Base-by-base conservation (phyloP, 495 filamentous ascomycete genomes). In the Schizothecium vesticola region DNA sequence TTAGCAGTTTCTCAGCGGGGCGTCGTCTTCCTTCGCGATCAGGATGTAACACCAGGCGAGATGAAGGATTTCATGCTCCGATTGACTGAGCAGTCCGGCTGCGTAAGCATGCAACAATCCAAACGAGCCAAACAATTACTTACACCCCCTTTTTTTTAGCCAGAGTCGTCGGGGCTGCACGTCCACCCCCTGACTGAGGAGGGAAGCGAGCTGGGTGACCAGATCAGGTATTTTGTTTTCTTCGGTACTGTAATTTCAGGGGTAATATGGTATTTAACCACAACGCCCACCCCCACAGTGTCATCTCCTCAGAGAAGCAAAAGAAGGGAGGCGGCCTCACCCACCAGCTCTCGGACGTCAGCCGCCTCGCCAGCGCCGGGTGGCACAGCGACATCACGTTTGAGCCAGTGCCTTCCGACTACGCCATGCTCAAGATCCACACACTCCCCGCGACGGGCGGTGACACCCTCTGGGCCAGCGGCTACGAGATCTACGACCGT, bases 391-490 rank as follows among this genome's bases (percentile, higher is more conserved):
- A 89, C 76, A 86, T 90, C n/a, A 88, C 90, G 0, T 93, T 91
- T 56, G 91, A 94, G 76, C 77, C 89, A 23, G 90, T 92, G 72
- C 90, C 91, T 8, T 90, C 90, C 3, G 89, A 88, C 8, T 91
- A 91, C 72, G 92, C 91, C 3, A 86, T 87, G 6, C 81, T 93
- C 61, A 90, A 90, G 68, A 78, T 93, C 3, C 82, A 92, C 3
- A 85, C 86, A 2, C 89, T 88, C 0, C 91, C 91, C 1, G 83
- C 87, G 1, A 90, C 88, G 19, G 92, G 91, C 56, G 91, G 91
- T 25, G 91, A 93, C 66, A 93, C 91, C 0, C 85, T 89, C 10
- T 93, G 90, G 90, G 86, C 87, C 1, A 90, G 87, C 9, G 88
- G 90, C 65, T 91, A 90, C 69, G 91, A 86, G n/a, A 88, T 90